Evolutionary conservation across 768 basidiomycete species (phyloP).

Genomic region (Mycena kentingensis): DNA sequence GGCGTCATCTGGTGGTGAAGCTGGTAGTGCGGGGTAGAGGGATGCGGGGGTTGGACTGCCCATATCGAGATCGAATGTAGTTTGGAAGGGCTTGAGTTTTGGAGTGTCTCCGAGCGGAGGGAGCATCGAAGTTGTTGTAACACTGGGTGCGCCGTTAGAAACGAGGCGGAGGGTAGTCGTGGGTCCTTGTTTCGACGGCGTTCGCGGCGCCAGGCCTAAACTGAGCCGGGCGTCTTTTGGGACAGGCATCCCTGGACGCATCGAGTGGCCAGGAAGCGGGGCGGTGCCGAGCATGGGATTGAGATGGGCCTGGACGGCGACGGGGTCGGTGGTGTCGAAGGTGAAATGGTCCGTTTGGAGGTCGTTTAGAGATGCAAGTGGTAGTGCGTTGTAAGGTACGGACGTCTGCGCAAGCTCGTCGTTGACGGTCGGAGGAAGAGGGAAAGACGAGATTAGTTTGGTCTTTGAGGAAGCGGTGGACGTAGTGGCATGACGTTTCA

Average conservation of each 20-base stretch:
- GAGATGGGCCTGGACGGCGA: slow-evolving; percentile 29
- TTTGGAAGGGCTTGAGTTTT: slow-evolving; percentile 63
- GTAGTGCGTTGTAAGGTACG: slow-evolving; percentile 46
- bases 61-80: slow-evolving; percentile 67
- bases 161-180: slow-evolving; percentile 58
- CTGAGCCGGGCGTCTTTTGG: slow-evolving; percentile 64
- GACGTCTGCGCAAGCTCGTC: slow-evolving; percentile 45
- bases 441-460: slow-evolving; percentile 20
- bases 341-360: slow-evolving; percentile 53
- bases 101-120: slow-evolving; percentile 48
- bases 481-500: slow-evolving; percentile 49
- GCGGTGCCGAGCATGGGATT: slow-evolving; percentile 33
- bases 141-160: slow-evolving; percentile 33
- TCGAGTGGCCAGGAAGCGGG: slow-evolving; percentile 62
- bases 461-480: slow-evolving; percentile 23
- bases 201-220: slow-evolving; percentile 48
- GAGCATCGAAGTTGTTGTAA: slow-evolving; percentile 15
- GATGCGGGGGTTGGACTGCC: slow-evolving; percentile 47
- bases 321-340: slow-evolving; percentile 32
- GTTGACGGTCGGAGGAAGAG: slow-evolving; percentile 18
- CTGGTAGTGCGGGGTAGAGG: slow-evolving; percentile 15
- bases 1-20: slow-evolving; percentile 17
- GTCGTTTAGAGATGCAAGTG: slow-evolving; percentile 29
- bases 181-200: slow-evolving; percentile 38
- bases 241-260: slow-evolving; percentile 62